Conservation (phyloP, 2,329 filamentous ascomycete genomes). For the Myotisia sp. region DNA sequence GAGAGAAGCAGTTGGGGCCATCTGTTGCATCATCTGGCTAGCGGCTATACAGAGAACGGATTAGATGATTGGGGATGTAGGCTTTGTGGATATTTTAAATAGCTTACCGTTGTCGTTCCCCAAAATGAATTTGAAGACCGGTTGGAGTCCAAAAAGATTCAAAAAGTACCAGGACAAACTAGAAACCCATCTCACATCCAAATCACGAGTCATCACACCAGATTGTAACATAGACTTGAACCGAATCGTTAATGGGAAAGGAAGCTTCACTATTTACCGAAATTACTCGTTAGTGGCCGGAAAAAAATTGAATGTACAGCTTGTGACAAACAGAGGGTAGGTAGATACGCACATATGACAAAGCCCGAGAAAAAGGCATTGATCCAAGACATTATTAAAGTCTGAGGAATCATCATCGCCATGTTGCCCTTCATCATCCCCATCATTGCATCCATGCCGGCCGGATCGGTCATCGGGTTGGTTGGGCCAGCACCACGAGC, state of each 20-base stretch:
- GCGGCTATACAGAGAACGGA: conserved; percentile 46
- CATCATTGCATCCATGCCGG: conserved; percentile 99
- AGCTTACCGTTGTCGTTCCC: conserved; percentile 88
- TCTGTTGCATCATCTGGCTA: conserved; percentile 80
- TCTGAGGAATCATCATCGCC: conserved; percentile 99
- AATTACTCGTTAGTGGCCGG: too few relatives aligned
- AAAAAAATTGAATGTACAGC: not conserved
- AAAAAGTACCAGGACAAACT: conserved; percentile 98
- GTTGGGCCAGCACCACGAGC: conserved; percentile 71
- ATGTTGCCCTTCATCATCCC: conserved; percentile 99
- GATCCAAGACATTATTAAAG: conserved; percentile 99
- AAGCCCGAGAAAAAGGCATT: conserved; percentile 98
- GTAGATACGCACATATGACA: conserved; percentile 62
- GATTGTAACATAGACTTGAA: conserved; percentile 99
- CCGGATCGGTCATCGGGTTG: conserved; percentile 90
- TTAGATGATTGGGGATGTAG: not conserved
- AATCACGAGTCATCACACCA: conserved; percentile 84
- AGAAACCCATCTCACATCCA: conserved; percentile 97
- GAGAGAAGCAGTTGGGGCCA: conserved; percentile 59
- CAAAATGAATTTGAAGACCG: conserved; percentile 92
- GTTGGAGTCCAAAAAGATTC: conserved; percentile 89
- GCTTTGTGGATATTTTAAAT: too few relatives aligned
- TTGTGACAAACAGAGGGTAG: not conserved
- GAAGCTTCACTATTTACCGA: conserved; percentile 61
- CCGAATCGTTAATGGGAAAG: conserved; percentile 92